phyloP scores from a whole-genome alignment of 1,139 yeast genomes.

The Hansenula sp. region DNA sequence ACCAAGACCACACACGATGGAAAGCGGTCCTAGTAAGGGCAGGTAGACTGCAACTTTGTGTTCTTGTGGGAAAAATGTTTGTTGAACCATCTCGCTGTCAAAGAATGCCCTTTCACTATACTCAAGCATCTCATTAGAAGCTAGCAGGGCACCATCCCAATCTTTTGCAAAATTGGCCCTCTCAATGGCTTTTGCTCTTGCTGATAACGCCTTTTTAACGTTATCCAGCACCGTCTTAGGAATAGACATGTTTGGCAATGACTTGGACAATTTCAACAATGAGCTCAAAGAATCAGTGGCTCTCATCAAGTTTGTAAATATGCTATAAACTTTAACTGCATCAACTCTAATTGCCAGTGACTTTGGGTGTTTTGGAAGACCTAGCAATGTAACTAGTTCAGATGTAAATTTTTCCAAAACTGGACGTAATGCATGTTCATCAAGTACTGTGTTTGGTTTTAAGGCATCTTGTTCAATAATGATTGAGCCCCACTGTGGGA shows the following conservation, averaged over 20 bases:
- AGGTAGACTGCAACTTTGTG: constrained; percentile 91
- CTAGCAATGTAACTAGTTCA: constrained; percentile 71
- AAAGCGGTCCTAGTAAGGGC: constrained; percentile 83
- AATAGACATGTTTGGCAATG: constrained; percentile 75
- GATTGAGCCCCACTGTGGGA: constrained; percentile 92
- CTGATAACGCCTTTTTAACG: constrained; percentile 28
- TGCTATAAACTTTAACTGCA: constrained; percentile 55
- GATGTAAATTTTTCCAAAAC: constrained; percentile 67
- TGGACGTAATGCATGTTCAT: constrained; percentile 47
- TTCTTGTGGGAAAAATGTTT: constrained; percentile 90
- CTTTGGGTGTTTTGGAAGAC: constrained; percentile 54
- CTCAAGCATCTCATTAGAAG: constrained; percentile 52
- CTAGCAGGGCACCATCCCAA: constrained; percentile 45
- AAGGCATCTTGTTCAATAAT: constrained; percentile 43
- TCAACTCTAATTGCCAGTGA: constrained; percentile 65
- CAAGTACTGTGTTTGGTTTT: constrained; percentile 29
- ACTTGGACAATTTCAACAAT: constrained; percentile 59
- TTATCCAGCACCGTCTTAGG: constrained; percentile 44
- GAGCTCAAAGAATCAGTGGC: constrained; percentile 65
- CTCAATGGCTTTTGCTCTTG: constrained; percentile 28
- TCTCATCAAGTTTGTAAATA: constrained; percentile 47
- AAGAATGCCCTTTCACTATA: constrained; percentile 78
- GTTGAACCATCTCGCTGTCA: constrained; percentile 93
- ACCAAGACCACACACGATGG: constrained; percentile 65
- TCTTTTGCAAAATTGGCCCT: constrained; percentile 21